Conservation (phyloP, 305 asterid species). For the Ilex paraguariensis region DNA sequence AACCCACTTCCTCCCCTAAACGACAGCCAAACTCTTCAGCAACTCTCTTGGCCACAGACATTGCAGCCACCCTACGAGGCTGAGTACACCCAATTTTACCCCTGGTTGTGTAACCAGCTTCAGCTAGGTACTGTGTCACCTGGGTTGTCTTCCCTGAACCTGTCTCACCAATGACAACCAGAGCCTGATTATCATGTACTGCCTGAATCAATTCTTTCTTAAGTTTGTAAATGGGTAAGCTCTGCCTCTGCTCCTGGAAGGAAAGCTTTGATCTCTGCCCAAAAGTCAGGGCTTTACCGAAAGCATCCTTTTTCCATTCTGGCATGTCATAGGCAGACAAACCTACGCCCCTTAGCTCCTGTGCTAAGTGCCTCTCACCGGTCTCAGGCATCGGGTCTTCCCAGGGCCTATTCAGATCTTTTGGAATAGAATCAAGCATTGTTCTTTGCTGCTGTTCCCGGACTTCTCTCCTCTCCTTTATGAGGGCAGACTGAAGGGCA, state of each 20-base stretch:
- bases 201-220: constrained; percentile 83
- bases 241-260: constrained; percentile 82
- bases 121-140: constrained; percentile 92
- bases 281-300: constrained; percentile 78
- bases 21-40: constrained; percentile 96
- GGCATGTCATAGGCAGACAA: constrained; percentile 94
- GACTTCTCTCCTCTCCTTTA: constrained; percentile 91
- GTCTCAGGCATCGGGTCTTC: constrained; percentile 99
- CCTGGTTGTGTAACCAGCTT: constrained; percentile 87
- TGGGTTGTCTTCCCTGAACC: constrained; percentile 96
- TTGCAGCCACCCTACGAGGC: constrained; percentile 98
- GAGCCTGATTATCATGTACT: constrained; percentile 78
- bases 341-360: constrained; percentile 96
- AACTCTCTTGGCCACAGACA: constrained; percentile 96
- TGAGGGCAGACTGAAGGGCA: constrained; percentile 83
- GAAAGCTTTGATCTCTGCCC: constrained; percentile 94
- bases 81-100: constrained; percentile 96
- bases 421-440: constrained; percentile 90
- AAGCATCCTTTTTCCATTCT: constrained; percentile 95
- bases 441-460: constrained; percentile 84
- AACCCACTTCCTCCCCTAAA: constrained; percentile 90
- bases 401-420: constrained; percentile 97
- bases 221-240: constrained; percentile 80
- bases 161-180: constrained; percentile 95
- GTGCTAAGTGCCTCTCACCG: constrained; percentile 97